Evolutionary conservation across 2,329 filamentous ascomycete genomes (phyloP).

Genomic region (Beauveria sp.): DNA sequence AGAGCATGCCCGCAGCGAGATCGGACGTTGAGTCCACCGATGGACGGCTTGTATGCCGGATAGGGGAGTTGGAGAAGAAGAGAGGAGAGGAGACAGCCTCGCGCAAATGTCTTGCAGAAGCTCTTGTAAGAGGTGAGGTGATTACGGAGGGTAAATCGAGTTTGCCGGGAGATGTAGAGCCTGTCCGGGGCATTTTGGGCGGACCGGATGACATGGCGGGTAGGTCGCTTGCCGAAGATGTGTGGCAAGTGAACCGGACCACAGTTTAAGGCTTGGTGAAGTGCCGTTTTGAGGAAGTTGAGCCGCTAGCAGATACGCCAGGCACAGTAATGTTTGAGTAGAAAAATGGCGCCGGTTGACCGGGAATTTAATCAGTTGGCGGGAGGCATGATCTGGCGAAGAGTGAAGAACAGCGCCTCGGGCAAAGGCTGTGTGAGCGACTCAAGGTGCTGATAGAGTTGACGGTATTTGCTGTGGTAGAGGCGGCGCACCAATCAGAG

Average conservation of each 20-base stretch:
- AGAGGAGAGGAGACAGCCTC: conserved; percentile 41
- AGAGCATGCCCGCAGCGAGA: conserved; percentile 38
- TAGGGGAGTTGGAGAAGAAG: conserved; percentile 42
- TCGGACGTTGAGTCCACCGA: conserved; percentile 33
- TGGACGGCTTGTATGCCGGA: conserved; percentile 29
- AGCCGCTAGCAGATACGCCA: background rate
- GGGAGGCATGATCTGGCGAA: background rate
- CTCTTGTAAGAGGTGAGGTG: conserved; percentile 15
- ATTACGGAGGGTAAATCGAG: conserved; percentile 33
- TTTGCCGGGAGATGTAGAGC: conserved; percentile 36
- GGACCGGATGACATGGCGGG: conserved; percentile 27
- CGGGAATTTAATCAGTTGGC: background rate
- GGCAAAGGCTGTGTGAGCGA: background rate
- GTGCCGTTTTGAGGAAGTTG: background rate
- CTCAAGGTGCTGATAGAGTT: background rate
- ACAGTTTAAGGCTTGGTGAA: background rate
- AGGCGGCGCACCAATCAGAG: background rate
- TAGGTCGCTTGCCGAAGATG: conserved; percentile 20
- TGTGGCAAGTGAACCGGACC: background rate
- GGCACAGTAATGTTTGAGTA: background rate
- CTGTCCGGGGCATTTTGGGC: conserved; percentile 41
- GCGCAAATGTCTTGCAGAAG: conserved; percentile 19
- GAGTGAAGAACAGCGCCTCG: background rate
- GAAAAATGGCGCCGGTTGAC: background rate
- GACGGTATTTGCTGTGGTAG: background rate